Conservation (phyloP, 495 filamentous ascomycete genomes). For the Thozetella sp. region DNA sequence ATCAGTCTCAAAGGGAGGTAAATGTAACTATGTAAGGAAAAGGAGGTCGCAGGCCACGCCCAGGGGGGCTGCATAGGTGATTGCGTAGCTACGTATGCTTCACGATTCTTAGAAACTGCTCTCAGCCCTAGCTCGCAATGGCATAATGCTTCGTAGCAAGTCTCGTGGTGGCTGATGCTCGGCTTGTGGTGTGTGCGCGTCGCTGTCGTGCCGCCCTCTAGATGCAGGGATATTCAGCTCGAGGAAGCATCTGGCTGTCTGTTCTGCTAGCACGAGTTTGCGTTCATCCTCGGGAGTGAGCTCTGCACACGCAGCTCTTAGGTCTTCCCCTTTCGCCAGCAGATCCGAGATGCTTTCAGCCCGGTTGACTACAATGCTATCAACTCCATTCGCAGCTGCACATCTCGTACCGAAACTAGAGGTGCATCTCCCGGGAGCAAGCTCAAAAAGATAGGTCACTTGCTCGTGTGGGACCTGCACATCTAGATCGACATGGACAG, state of each 20-base stretch:
- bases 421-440: constrained; percentile 66
- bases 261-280: constrained; percentile 11
- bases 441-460: constrained; percentile 87
- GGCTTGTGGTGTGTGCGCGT: too few relatives aligned
- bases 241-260: constrained; percentile 17
- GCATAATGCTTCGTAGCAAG: not conserved
- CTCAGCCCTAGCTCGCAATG: not conserved
- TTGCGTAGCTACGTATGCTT: too few relatives aligned
- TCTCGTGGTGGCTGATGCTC: not conserved
- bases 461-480: constrained; percentile 66
- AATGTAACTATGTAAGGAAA: too few relatives aligned
- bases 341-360: constrained; percentile 76
- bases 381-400: constrained; percentile 82
- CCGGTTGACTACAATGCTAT: constrained; percentile 67
- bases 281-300: constrained; percentile 14
- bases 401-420: constrained; percentile 86
- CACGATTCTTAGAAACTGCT: too few relatives aligned
- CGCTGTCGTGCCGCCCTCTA: not conserved
- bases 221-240: constrained; percentile 8
- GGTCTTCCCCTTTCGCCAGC: constrained; percentile 57
- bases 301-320: constrained; percentile 14
- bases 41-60: too few relatives aligned
- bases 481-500: constrained; percentile 70
- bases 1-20: too few relatives aligned
- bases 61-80: too few relatives aligned